phyloP scores from a whole-genome alignment of 2,329 filamentous ascomycete genomes.

The Aspergillus aculeatinus region DNA sequence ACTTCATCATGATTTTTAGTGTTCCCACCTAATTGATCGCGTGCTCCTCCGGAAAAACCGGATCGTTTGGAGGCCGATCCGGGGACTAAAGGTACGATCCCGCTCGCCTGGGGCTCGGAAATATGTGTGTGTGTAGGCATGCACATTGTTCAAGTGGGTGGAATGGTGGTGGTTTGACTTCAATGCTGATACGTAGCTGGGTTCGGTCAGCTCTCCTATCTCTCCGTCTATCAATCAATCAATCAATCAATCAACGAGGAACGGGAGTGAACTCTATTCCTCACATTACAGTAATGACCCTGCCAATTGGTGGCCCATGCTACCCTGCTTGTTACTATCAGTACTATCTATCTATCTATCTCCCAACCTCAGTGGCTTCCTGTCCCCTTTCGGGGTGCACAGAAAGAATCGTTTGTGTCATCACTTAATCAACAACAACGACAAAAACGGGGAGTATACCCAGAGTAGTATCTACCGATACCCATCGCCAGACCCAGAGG shows the following conservation, averaged over 20 bases:
- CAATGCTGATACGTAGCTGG: background rate
- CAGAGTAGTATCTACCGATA: no score
- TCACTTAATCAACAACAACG: no score
- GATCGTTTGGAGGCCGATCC: background rate
- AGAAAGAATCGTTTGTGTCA: no score
- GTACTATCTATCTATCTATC: background rate
- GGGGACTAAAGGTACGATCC: background rate
- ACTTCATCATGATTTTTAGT: no score
- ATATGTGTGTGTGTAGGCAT: background rate
- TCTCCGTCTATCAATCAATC: no score
- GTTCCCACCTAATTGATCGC: no score
- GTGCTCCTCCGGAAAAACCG: background rate
- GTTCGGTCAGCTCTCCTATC: no score
- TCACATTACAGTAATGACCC: background rate
- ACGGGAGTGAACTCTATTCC: background rate
- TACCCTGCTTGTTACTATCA: no score
- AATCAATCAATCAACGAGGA: background rate
- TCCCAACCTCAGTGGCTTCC: background rate
- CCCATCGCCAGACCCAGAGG: background rate
- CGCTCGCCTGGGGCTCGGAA: background rate
- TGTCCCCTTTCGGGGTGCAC: no score
- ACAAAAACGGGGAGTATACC: no score
- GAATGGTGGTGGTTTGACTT: background rate
- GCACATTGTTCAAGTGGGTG: background rate
- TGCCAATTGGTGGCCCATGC: background rate